Evolutionary conservation across 768 basidiomycete genomes (phyloP).

Genomic region (Serpula lacrymans): DNA sequence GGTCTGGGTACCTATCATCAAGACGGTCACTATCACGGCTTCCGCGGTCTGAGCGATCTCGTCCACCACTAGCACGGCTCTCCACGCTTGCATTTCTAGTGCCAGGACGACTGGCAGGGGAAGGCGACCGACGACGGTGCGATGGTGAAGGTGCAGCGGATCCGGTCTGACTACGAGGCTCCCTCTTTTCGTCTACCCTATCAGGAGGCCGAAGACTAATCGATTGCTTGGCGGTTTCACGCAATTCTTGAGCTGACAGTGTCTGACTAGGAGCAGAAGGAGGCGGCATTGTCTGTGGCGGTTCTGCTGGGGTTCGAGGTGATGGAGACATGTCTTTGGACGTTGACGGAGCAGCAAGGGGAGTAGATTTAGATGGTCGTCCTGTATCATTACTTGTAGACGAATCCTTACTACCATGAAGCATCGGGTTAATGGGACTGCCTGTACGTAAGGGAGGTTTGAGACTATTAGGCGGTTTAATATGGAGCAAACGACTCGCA

Average conservation of each 20-base stretch:
- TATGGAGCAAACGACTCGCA: conserved; percentile 9
- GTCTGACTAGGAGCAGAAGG: conserved; percentile 78
- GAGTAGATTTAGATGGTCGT: conserved; percentile 7
- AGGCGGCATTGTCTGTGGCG: conserved; percentile 77
- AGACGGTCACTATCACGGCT: conserved; percentile 39
- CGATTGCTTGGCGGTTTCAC: conserved; percentile 75
- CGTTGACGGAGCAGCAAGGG: conserved; percentile 8
- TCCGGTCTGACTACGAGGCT: conserved; percentile 43
- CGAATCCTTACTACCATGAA: conserved; percentile 12
- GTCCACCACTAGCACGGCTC: conserved; percentile 68
- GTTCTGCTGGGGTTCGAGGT: conserved; percentile 36
- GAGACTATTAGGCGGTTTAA: conserved; percentile 14
- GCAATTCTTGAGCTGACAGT: conserved; percentile 70
- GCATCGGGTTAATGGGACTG: too few relatives aligned
- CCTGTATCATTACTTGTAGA: conserved; percentile 16
- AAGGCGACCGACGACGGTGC: conserved; percentile 58
- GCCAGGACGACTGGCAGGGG: conserved; percentile 63
- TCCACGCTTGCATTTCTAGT: conserved; percentile 70
- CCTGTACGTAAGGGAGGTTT: conserved; percentile 12
- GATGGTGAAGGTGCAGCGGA: conserved; percentile 51
- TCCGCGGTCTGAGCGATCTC: conserved; percentile 51
- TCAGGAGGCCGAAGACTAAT: conserved; percentile 38
- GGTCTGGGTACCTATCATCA: conserved; percentile 54
- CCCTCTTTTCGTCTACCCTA: conserved; percentile 38
- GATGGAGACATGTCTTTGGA: conserved; percentile 32